These are phyloP conservation scores for Baudoinia panamericana DNA, from an alignment of 495 filamentous ascomycete species.

Conservation along the genomic window DNA sequence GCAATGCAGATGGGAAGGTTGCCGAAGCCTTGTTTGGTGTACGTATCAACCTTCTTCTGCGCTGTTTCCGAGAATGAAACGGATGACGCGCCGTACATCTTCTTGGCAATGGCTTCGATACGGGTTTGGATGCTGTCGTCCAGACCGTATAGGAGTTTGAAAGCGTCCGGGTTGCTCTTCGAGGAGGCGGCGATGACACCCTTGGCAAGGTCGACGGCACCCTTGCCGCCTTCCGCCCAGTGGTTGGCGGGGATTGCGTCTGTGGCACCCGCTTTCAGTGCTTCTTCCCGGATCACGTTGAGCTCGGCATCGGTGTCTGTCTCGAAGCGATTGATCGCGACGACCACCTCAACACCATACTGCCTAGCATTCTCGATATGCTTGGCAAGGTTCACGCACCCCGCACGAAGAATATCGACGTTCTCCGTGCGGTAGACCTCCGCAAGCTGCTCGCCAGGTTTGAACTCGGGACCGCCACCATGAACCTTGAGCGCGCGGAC, in stretches of 20 bases:
- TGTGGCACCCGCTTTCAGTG: slow-evolving; percentile 81
- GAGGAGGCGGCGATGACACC: slow-evolving; percentile 68
- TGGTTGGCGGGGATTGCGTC: slow-evolving; percentile 91
- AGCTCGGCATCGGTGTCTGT: slow-evolving; percentile 93
- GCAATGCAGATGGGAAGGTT: slow-evolving; percentile 92
- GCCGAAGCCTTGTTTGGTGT: slow-evolving; percentile 80
- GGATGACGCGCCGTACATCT: slow-evolving; percentile 84
- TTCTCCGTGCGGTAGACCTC: slow-evolving; percentile 89
- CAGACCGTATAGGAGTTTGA: slow-evolving; percentile 74
- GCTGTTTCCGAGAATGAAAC: slow-evolving; percentile 92
- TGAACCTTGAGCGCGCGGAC: slow-evolving; percentile 94
- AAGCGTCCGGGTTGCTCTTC: slow-evolving; percentile 63
- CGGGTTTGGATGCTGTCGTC: slow-evolving; percentile 74
- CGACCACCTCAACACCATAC: slow-evolving; percentile 90
- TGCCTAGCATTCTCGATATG: slow-evolving; percentile 78
- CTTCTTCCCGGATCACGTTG: slow-evolving; percentile 73
- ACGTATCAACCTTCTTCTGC: slow-evolving; percentile 89
- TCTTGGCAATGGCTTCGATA: slow-evolving; percentile 77
- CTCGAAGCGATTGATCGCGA: slow-evolving; percentile 91
- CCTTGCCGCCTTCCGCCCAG: slow-evolving; percentile 91
- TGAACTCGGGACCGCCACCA: slow-evolving; percentile 84
- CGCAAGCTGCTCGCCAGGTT: slow-evolving; percentile 65
- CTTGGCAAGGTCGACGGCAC: slow-evolving; percentile 79
- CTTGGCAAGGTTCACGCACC: slow-evolving; percentile 88
- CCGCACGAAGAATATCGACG: slow-evolving; percentile 72